Base-by-base conservation (phyloP, 73 alveolate species). In the Paramecium sexaurelia region DNA sequence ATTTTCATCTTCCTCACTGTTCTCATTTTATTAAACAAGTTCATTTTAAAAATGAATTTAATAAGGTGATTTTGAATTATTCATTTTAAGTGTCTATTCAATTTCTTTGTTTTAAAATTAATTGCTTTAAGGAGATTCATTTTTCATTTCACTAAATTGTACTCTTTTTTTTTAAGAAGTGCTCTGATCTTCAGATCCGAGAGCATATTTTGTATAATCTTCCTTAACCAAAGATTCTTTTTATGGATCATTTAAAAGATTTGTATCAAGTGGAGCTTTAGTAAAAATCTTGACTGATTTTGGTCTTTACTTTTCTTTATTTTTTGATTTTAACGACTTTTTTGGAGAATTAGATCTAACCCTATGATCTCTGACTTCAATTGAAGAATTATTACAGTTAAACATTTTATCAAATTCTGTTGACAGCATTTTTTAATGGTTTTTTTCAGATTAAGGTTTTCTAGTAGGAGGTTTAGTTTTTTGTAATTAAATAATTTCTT, bases 121-220 rank as follows among this genome's bases (percentile, higher is more conserved):
- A 35, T 35, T 35, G 17, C 67, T 51, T 5, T 15, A 20, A 51
- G 67, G 67, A 1, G 67, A 51, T 51, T 51, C 27, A 51, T 51
- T 51, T 8, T 51, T 51, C 29, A 39, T 24, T 33, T 73, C 87
- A 33, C 57, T 43, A 45, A 78, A 78, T 22, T 78, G 41, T 0
- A 78, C 90, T 78, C 13, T 78, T 24, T 78, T 78, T 33, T 78
- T 73, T 73, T 73, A n/a, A n/a, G 87, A 73, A 11, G 87, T 78
- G 20, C 55, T 78, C 8, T 22, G 33, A 24, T 78, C 90, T 43
- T 39, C 55, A 1, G 90, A 78, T 40, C 55, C 43, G 9, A 78
- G 0, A 15, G 68, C 75, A 43, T 78, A 78, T 73, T 35, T 39
- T 73, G 55, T 36, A 73, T 73, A 73, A 11, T 73, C 57, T 20